phyloP scores from a whole-genome alignment of 345 rosid genomes.

The Gossypium mustelinum region DNA sequence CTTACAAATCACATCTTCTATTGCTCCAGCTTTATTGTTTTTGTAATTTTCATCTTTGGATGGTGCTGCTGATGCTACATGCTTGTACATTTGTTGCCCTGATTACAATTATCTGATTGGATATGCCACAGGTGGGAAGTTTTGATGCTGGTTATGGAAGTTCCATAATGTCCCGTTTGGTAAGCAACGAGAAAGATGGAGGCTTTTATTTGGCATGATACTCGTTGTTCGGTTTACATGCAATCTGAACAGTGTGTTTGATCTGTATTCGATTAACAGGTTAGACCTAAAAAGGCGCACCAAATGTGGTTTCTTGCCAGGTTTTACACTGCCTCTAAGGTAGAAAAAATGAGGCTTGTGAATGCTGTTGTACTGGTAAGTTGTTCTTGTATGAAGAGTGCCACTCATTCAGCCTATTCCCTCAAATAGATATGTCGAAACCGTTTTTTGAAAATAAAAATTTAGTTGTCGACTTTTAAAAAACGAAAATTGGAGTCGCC shows the following conservation, averaged over 20 bases:
- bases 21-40: neutral
- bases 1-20: neutral
- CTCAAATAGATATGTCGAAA: too few species aligned
- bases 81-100: neutral
- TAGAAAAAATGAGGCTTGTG: constrained; percentile 92
- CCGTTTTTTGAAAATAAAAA: too few species aligned
- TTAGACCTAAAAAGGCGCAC: constrained; percentile 90
- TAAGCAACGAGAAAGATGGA: constrained; percentile 22
- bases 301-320: constrained; percentile 93
- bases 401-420: neutral
- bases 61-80: neutral
- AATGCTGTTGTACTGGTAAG: constrained; percentile 81
- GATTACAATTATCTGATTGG: neutral
- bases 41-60: neutral
- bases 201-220: neutral
- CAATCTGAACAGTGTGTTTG: neutral
- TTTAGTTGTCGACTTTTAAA: too few species aligned
- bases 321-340: constrained; percentile 82
- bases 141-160: constrained; percentile 99
- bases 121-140: constrained; percentile 74
- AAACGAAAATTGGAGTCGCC: too few species aligned
- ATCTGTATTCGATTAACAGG: constrained; percentile 33
- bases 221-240: neutral
- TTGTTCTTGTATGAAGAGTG: constrained; percentile 22
- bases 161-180: constrained; percentile 94